Evolutionary conservation across 2,329 filamentous ascomycete genomes (phyloP).

Genomic region (Talaromyces sp.): DNA sequence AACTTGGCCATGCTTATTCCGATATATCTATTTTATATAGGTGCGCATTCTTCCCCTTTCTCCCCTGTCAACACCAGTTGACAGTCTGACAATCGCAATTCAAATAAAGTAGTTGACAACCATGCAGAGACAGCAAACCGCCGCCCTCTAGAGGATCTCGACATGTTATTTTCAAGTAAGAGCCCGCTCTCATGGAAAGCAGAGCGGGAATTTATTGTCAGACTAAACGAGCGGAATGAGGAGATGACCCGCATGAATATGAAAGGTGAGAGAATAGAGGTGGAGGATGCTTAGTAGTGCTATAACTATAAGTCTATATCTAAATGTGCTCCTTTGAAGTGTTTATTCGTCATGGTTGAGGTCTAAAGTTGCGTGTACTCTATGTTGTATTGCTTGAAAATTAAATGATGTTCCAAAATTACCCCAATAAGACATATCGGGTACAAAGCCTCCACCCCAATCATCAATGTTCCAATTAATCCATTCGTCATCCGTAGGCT

Average conservation of each 20-base stretch:
- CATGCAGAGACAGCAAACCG: slow-evolving; percentile 18
- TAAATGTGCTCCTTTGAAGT: neutral
- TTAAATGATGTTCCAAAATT: neutral
- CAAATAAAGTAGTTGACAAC: neutral
- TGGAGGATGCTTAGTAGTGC: neutral
- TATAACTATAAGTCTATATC: neutral
- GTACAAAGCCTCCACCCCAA: slow-evolving; percentile 11
- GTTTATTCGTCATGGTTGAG: too few species aligned
- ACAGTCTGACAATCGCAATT: too few species aligned
- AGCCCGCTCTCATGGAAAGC: slow-evolving; percentile 6
- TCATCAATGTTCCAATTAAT: slow-evolving; percentile 10
- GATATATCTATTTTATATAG: slow-evolving; percentile 23
- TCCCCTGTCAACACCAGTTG: neutral
- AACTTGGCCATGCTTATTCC: slow-evolving; percentile 23
- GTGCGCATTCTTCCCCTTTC: slow-evolving; percentile 5
- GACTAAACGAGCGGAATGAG: neutral
- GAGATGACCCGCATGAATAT: neutral
- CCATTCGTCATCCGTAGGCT: slow-evolving; percentile 6
- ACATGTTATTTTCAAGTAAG: slow-evolving; percentile 21
- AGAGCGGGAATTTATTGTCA: neutral
- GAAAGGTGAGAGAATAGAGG: neutral
- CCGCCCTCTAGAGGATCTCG: slow-evolving; percentile 19
- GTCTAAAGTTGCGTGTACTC: too few species aligned
- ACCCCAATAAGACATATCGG: slow-evolving; percentile 8
- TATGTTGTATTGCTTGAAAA: too few species aligned